Evolutionary conservation across 2,329 filamentous ascomycete species (phyloP), one percentile per base, ranked within the genome.

Genomic region (Metarhizium brunneum): DNA sequence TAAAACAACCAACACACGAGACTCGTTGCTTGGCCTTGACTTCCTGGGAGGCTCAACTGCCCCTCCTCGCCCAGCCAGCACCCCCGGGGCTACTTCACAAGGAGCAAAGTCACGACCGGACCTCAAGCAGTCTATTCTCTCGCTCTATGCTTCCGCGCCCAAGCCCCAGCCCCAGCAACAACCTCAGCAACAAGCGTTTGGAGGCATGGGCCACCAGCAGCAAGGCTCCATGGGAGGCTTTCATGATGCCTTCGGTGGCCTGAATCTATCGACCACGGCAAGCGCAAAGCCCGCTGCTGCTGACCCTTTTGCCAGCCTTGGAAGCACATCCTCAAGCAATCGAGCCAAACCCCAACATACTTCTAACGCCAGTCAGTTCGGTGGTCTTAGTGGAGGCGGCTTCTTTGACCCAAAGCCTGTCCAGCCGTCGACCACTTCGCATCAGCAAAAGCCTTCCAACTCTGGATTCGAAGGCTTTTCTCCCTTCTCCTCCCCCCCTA

Each of bases 71-170:
- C 88, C 92, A n/a, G 83, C 89, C 6, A 96, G 90, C 72, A 90
- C 90, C 20, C 82, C 86, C 4, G 84, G 86, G 18, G 81, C 85
- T 13, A 74, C 81, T 49, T 78, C 80, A 5, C 69, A 79, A 3
- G 76, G 76, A 18, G 79, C 80, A 13, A 85, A 88, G 63, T 95
- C 91, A 49, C 81, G 94, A 59, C 92, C 92, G 2, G 94, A 99
- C 68, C 76, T 99, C 58, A 99, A 99, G 73, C 92, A 96, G 71
- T 97, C 92, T 2, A 99, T 99, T 58, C 75, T 99, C 51, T 99
- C 94, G 7, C 80, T 99, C 16, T 99, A 99, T 68, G 90, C 92
- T 11, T 88, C 90, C 7, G 83, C 84, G 5, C 88, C 91, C 1
- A 88, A 90, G 66, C 84, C 89, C n/a, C 87, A 88, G 63, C 77